Evolutionary conservation across 306 rosid genomes (phyloP).

Genomic region (Vachellia pachyceras): DNA sequence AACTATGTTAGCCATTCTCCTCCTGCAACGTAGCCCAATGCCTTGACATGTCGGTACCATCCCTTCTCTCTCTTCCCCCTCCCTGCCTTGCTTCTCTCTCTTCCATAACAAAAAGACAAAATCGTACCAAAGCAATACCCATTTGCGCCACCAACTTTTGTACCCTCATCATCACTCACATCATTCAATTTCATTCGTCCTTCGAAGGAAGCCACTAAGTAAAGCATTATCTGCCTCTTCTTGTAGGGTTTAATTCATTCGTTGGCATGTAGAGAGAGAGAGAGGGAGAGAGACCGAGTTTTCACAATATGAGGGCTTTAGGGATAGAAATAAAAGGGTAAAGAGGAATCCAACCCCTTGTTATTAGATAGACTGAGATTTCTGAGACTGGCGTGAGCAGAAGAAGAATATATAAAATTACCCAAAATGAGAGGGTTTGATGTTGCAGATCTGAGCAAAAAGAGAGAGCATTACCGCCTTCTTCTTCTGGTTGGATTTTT

Average conservation of each 20-base stretch:
- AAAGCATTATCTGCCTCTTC: too few species aligned
- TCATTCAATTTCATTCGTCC: too few species aligned
- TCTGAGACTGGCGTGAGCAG: too few species aligned
- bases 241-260: too few species aligned
- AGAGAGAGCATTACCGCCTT: not conserved
- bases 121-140: conserved; percentile 10
- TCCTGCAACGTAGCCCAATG: not conserved
- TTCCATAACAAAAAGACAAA: not conserved
- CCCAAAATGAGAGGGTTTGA: conserved; percentile 15
- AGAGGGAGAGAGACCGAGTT: too few species aligned
- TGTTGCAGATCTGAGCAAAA: conserved; percentile 31
- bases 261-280: too few species aligned
- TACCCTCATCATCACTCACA: not conserved
- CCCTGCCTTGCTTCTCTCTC: not conserved
- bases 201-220: too few species aligned
- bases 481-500: not conserved
- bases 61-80: not conserved
- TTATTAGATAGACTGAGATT: too few species aligned
- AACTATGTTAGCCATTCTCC: not conserved
- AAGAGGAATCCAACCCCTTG: too few species aligned
- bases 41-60: not conserved
- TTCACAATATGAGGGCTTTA: too few species aligned
- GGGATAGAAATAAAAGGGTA: too few species aligned
- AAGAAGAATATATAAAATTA: not conserved
- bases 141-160: conserved; percentile 10